Conservation (phyloP, 176 grass and related monocot species). For the Tuctoria greenei region DNA sequence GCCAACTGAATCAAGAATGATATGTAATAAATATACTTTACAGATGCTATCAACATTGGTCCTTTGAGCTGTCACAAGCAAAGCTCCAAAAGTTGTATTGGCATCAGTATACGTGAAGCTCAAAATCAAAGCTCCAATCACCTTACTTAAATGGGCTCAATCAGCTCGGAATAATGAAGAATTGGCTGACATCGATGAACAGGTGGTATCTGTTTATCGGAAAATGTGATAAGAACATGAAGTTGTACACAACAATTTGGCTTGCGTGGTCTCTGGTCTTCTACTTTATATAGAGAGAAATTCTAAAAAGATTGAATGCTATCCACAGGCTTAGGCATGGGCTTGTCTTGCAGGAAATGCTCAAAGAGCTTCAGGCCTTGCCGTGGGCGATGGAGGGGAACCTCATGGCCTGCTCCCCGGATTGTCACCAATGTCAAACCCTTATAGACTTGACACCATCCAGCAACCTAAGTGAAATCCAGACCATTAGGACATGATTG, state of each 20-base stretch:
- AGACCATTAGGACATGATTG: background rate
- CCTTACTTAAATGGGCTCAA: background rate
- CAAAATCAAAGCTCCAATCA: background rate
- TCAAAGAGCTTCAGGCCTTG: conserved; percentile 61
- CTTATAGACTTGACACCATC: conserved; percentile 67
- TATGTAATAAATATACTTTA: background rate
- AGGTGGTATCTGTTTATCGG: background rate
- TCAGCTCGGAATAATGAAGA: background rate
- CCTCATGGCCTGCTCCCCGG: conserved; percentile 60
- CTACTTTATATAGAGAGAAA: background rate
- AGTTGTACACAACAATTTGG: conserved; percentile 18
- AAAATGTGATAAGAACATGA: background rate
- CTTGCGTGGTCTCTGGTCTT: background rate
- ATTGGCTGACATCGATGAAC: background rate
- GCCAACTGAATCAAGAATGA: background rate
- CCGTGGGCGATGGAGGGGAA: conserved; percentile 60
- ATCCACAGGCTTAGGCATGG: conserved; percentile 45
- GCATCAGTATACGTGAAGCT: conserved; percentile 1
- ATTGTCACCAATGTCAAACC: conserved; percentile 60
- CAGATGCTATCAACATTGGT: background rate
- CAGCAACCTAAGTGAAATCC: conserved; percentile 48
- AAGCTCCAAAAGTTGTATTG: background rate
- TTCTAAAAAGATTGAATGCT: conserved; percentile 39
- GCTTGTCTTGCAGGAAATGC: conserved; percentile 59
- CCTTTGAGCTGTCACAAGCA: background rate